These are phyloP conservation scores for Xerophyta viscosa DNA, from an alignment of 106 monocot genomes.

Conservation along the genomic window DNA sequence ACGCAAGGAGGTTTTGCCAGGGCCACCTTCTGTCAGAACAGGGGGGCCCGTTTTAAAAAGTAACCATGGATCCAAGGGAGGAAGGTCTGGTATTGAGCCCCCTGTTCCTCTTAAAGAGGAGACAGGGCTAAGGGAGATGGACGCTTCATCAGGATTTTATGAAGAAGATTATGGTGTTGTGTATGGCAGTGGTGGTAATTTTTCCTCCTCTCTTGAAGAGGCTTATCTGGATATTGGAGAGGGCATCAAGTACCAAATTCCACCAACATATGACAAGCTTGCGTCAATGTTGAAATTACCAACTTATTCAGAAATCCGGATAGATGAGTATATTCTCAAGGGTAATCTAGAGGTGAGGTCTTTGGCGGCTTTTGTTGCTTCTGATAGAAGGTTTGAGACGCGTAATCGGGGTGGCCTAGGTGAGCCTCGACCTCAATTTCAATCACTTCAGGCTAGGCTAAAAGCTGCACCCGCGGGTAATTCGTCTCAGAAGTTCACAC, in stretches of 20 bases:
- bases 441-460: slow-evolving; percentile 77
- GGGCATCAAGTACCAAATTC: slow-evolving; percentile 64
- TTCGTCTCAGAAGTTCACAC: slow-evolving; percentile 54
- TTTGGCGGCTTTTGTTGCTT: slow-evolving; percentile 63
- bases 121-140: slow-evolving; percentile 15
- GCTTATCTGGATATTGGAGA: slow-evolving; percentile 86
- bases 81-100: slow-evolving; percentile 24
- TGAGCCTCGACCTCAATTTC: slow-evolving; percentile 71
- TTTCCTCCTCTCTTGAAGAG: slow-evolving; percentile 39
- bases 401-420: slow-evolving; percentile 45
- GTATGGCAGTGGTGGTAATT: slow-evolving; percentile 32
- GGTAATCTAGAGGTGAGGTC: slow-evolving; percentile 67
- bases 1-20: slow-evolving; percentile 28
- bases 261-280: slow-evolving; percentile 83
- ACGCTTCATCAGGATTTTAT: slow-evolving; percentile 39
- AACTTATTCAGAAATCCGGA: slow-evolving; percentile 51
- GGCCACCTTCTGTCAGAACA: slow-evolving; percentile 13
- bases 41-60: slow-evolving; percentile 23
- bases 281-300: slow-evolving; percentile 50
- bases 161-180: slow-evolving; percentile 29
- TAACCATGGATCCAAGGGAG: slow-evolving; percentile 21
- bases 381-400: slow-evolving; percentile 43
- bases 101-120: slow-evolving; percentile 38
- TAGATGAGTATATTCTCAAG: slow-evolving; percentile 68
- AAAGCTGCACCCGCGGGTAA: slow-evolving; percentile 42